Percentiles rank a stretch among this genome's conserved stretches.
Evolutionary conservation across 148 eudicot genomes (phyloP).

Genomic region (Fagopyrum esculentum): DNA sequence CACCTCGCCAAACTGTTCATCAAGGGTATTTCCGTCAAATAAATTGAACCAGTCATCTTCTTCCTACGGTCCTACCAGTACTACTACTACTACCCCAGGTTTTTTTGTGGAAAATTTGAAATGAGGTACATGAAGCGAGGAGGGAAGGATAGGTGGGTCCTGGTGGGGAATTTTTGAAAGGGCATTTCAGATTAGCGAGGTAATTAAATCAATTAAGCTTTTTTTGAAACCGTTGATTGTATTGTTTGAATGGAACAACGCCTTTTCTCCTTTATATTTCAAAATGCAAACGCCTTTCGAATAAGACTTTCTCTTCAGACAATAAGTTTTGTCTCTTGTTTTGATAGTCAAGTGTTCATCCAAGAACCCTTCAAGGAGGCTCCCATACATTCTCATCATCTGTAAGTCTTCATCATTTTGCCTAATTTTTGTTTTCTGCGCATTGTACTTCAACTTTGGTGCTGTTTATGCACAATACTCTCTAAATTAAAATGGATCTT

Average conservation of each 20-base stretch:
- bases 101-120: neutral
- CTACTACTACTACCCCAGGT: too few relatives aligned
- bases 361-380: neutral
- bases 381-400: neutral
- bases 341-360: neutral
- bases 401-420: slow-evolving; percentile 1
- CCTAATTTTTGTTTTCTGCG: neutral
- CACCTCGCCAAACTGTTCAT: too few relatives aligned
- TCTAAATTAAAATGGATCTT: neutral
- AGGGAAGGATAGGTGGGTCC: neutral
- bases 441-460: neutral
- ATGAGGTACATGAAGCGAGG: neutral
- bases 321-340: neutral
- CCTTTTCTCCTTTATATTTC: neutral
- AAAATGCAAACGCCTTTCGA: slow-evolving; percentile 6
- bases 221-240: neutral
- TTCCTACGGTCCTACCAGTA: too few relatives aligned
- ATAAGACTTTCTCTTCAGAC: neutral
- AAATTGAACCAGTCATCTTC: too few relatives aligned
- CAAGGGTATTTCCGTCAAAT: too few relatives aligned
- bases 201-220: neutral
- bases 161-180: neutral
- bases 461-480: neutral
- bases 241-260: neutral
- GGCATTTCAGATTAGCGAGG: neutral